phyloP scores from a whole-genome alignment of 108 stramenopile genomes.

The Skeletonema marinoi region DNA sequence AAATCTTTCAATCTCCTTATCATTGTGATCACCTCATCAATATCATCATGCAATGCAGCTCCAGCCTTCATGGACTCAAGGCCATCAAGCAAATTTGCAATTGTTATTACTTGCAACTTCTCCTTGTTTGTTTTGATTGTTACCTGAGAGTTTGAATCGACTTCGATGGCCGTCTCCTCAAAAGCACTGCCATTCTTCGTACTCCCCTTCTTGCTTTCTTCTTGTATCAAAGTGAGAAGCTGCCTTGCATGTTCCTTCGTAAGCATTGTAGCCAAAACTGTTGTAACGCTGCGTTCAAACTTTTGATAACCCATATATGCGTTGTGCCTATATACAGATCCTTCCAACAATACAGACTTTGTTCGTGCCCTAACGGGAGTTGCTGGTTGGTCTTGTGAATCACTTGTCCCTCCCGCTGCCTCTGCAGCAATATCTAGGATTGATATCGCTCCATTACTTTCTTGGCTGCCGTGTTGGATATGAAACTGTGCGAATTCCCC shows the following conservation, averaged over 20 bases:
- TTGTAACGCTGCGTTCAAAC: constrained; percentile 65
- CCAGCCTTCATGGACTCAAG: constrained; percentile 4
- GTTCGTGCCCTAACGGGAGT: constrained; percentile 3
- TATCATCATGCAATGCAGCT: not conserved
- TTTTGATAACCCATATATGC: constrained; percentile 56
- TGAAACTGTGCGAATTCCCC: constrained; percentile 82
- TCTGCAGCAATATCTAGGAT: constrained; percentile 50
- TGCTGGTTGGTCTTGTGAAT: not conserved
- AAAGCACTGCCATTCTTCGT: not conserved
- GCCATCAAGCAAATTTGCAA: constrained; percentile 23
- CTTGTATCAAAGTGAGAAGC: constrained; percentile 21
- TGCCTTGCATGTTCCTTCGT: constrained; percentile 40
- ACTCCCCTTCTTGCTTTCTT: constrained; percentile 10
- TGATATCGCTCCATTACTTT: constrained; percentile 29
- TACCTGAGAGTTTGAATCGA: constrained; percentile 8
- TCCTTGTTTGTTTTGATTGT: not conserved
- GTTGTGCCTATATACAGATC: constrained; percentile 48
- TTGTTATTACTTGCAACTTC: constrained; percentile 33
- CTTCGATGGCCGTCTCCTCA: constrained; percentile 51
- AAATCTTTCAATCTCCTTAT: constrained; percentile 56
- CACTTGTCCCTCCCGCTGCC: constrained; percentile 19
- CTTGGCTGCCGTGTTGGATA: constrained; percentile 25
- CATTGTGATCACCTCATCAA: constrained; percentile 27
- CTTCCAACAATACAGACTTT: constrained; percentile 19
- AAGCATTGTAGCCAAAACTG: constrained; percentile 62